phyloP scores from a whole-genome alignment of 2,329 filamentous ascomycete genomes.

The Colletotrichum lupini region DNA sequence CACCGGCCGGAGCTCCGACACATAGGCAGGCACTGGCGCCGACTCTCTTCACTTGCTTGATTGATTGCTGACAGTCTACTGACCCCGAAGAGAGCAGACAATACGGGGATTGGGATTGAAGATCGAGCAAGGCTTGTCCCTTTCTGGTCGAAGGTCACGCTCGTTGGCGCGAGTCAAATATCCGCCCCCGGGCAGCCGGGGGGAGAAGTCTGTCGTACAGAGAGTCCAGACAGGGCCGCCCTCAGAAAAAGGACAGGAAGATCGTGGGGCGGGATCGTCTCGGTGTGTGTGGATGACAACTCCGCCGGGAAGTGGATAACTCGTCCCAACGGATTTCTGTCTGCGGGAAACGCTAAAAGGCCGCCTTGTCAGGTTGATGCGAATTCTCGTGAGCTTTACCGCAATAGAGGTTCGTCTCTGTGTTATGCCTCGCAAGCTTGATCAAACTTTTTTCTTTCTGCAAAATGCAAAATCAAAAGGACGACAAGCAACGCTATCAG shows the following conservation, averaged over 20 bases:
- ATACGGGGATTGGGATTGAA: not conserved
- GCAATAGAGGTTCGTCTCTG: not conserved
- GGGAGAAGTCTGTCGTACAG: not conserved
- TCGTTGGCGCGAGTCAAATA: not conserved
- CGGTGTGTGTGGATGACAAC: not conserved
- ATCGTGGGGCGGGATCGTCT: not conserved
- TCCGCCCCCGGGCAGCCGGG: not conserved
- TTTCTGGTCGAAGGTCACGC: not conserved
- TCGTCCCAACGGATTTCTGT: not conserved
- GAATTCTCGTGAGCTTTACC: not conserved
- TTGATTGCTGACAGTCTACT: not conserved
- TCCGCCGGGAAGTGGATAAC: not conserved
- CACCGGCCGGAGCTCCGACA: constrained; percentile 33
- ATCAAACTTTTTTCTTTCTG: not conserved
- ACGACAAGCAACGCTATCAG: not conserved
- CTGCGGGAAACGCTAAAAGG: not conserved
- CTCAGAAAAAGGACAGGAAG: not conserved
- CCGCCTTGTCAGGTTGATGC: not conserved
- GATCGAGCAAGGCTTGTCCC: not conserved
- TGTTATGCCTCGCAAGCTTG: not conserved
- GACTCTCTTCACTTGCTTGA: not conserved
- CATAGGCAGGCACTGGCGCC: not conserved
- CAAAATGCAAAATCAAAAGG: not conserved
- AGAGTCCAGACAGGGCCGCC: not conserved
- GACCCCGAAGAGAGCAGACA: not conserved